These are phyloP conservation scores for Sporobolomyces roseus DNA, from an alignment of 768 basidiomycete genomes.

Conservation along the genomic window DNA sequence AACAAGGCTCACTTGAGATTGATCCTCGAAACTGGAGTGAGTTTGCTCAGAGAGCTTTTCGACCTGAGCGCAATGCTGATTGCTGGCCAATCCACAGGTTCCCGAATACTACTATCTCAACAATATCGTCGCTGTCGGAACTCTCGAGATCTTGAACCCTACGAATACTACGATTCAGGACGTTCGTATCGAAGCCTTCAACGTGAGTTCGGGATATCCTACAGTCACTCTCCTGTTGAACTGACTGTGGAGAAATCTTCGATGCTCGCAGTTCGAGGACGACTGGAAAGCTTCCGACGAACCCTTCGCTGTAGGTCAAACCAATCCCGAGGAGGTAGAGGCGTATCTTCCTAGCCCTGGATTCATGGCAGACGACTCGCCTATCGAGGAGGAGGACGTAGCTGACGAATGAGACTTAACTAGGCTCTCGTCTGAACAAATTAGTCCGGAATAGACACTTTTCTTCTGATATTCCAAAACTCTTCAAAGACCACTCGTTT, in stretches of 20 bases:
- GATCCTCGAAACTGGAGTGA: constrained; percentile 4
- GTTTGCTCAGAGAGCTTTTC: constrained; percentile 1
- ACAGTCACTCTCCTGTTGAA: not conserved
- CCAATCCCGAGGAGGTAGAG: too few species aligned
- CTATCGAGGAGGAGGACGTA: too few species aligned
- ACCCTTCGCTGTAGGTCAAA: too few species aligned
- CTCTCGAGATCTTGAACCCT: constrained; percentile 10
- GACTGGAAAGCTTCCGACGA: too few species aligned
- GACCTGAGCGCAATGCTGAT: not conserved
- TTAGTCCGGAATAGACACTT: too few species aligned
- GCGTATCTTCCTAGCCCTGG: too few species aligned
- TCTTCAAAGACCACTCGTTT: too few species aligned
- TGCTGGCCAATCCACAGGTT: not conserved
- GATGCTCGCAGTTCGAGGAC: constrained; percentile 2
- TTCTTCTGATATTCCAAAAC: too few species aligned
- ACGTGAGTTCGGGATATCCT: constrained; percentile 8
- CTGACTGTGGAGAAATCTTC: not conserved
- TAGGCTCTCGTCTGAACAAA: too few species aligned
- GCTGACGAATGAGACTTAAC: too few species aligned
- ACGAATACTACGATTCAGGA: not conserved
- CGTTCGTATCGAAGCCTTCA: constrained; percentile 13
- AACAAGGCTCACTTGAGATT: constrained; percentile 7
- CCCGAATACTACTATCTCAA: constrained; percentile 15
- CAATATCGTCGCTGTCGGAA: constrained; percentile 5
- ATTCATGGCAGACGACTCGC: too few species aligned